Evolutionary conservation across 2,329 filamentous ascomycete species (phyloP), one percentile per base, ranked within the genome.

Genomic region (Trichoderma breve): DNA sequence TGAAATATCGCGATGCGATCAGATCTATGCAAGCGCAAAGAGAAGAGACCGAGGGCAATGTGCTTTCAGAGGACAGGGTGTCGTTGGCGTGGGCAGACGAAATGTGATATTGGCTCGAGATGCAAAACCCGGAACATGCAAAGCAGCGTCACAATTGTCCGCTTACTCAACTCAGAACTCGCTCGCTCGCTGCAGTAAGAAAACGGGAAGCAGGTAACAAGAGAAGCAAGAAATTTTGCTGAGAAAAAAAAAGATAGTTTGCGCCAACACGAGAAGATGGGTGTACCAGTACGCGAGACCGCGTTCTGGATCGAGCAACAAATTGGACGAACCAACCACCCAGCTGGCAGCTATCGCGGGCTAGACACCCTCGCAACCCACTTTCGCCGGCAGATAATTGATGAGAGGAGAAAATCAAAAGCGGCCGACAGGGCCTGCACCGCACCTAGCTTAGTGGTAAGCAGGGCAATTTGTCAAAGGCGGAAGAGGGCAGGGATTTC

Each of bases 1-100:
- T 39, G 28, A 30, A 63, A 26, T 32, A 39, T 47, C 36, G 36
- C 11, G 26, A 47, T 53, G 34, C 21, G 21, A 24, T 53, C 28
- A 9, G n/a, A 8, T 6, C 11, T 39, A 26, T 7, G 21, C 30
- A 62, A 62, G 58, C n/a, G 58, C 32, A 36, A 62, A 36, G 24
- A 72, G 76, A 79, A 79, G 6, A 79, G 75, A 77, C 79, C 72
- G 76, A 77, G 75, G 71, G 74, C 51, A 67, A 66, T 26, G 6
- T 34, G 18, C n/a, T 47, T 15, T 28, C 43, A 24, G 58, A 62
- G 32, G 15, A 21, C 34, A 39, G 30, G 58, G 30, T 65, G 43
- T 51, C 62, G 62, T 53, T 63, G 61, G 9, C 26, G 61, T 24
- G 32, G n/a, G 32, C 58, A 39, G 32, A n/a, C 43, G 28, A 65